Evolutionary conservation across 148 eudicot species (phyloP), one percentile per base, ranked within the genome.

Genomic region (Linanthus parryae): DNA sequence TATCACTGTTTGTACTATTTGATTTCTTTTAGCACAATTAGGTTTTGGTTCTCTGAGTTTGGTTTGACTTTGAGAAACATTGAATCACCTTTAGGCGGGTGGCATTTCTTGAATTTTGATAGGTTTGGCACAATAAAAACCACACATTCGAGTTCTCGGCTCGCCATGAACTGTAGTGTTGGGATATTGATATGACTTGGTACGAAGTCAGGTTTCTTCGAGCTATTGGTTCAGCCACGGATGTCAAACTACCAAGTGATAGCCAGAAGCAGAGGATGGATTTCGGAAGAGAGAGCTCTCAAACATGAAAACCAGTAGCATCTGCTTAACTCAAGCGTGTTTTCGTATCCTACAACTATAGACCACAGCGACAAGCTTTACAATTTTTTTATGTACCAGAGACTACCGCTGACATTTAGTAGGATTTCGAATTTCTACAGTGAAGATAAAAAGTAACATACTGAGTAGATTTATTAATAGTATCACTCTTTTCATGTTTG

Each of bases 101-200:
- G 22, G 91, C 91, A 11, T 12, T 89, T 60, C 63, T 89, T 15
- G 65, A 91, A 39, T 70, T 73, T 40, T 95, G 97, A 51, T 95
- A 85, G 65, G 97, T 95, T 2, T 90, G 91, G 97, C 97, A 90
- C 42, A 90, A 85, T 67, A 90, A 90, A 42, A 91, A 90, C 59
- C 95, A 82, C 49, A 88, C 97, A 0, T 90, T 85, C 8, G 83
- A 73, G 54, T 82, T 69, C 62, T 90, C 95, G 1, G 95, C 97
- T 33, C 44, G 83, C 31, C 90, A 82, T 44, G 97, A 95, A 21
- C 72, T 89, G 0, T 83, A 89, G 38, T 85, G 95, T 95, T 90
- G 95, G 97, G 81, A 90, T 46, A 21, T 90, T 22, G 97, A 90
- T 44, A 62, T 75, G 74, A 90, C 97, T 16, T 90, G 95, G 95